phyloP scores from a whole-genome alignment of 371 early-diverging fungal species.

The Saksenaea vasiformis region DNA sequence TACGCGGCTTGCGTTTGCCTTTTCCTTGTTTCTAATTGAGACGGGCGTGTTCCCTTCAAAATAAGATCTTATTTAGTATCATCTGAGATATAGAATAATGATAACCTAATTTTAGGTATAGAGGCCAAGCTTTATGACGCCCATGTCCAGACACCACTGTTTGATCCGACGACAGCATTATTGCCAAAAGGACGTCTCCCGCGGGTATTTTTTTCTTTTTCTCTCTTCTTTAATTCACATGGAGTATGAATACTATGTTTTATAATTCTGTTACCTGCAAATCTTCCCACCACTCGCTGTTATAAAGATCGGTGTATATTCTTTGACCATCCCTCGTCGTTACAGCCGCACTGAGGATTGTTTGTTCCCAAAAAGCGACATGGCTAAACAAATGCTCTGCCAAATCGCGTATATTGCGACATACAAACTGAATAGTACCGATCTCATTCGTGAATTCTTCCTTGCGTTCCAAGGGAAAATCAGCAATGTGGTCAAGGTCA shows the following conservation, averaged over 20 bases:
- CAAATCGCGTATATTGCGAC: not conserved
- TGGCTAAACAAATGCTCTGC: not conserved
- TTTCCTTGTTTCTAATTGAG: too few species aligned
- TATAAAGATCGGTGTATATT: not conserved
- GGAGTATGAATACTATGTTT: not conserved
- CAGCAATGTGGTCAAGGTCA: not conserved
- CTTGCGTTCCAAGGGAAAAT: not conserved
- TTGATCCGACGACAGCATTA: conserved; percentile 4
- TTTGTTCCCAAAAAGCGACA: not conserved
- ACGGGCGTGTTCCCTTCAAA: too few species aligned
- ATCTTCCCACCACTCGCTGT: not conserved
- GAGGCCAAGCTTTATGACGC: not conserved
- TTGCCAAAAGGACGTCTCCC: not conserved
- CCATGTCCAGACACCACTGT: not conserved
- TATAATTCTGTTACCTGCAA: not conserved
- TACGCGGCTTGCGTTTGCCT: too few species aligned
- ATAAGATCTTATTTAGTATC: too few species aligned
- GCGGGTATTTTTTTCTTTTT: not conserved
- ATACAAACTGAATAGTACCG: not conserved
- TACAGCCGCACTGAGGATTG: not conserved
- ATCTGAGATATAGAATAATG: too few species aligned
- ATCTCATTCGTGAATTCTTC: not conserved
- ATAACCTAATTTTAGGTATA: conserved; percentile 7
- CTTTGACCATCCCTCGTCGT: not conserved
- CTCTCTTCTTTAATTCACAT: not conserved